Conservation (phyloP, 257 asterid genomes). For the Jacaranda mimosifolia region DNA sequence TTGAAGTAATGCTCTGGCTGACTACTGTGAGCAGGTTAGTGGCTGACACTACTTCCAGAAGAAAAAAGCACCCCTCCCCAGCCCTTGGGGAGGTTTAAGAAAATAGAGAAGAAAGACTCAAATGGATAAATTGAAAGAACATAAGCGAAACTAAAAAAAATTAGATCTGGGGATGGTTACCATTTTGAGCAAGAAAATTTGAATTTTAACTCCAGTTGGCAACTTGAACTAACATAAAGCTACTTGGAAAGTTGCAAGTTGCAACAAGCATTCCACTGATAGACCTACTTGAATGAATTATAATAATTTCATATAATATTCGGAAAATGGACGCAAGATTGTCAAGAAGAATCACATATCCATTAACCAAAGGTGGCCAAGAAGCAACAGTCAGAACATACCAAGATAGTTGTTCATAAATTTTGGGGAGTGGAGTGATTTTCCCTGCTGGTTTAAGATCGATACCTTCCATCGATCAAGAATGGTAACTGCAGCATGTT, state of each 20-base stretch:
- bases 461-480: constrained; percentile 97
- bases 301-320: constrained; percentile 1
- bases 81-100: background rate
- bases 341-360: constrained; percentile 21
- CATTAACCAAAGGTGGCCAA: constrained; percentile 25
- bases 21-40: background rate
- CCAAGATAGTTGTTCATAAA: constrained; percentile 98
- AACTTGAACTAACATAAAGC: background rate
- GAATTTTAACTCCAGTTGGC: background rate
- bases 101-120: background rate
- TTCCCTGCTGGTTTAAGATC: constrained; percentile 71
- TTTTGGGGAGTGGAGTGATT: constrained; percentile 65
- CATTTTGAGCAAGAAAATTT: background rate
- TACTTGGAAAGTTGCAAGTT: background rate
- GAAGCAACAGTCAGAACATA: constrained; percentile 44
- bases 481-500: constrained; percentile 97
- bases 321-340: constrained; percentile 28
- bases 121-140: background rate
- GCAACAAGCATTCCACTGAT: background rate
- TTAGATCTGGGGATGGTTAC: background rate
- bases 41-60: background rate
- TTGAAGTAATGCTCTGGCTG: background rate
- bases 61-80: background rate
- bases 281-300: constrained; percentile 9
- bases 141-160: background rate